A percentile compares a stretch with the other conserved stretches of the same genome.
Evolutionary conservation across 2,329 filamentous ascomycete species (phyloP).

Genomic region (Biscogniauxia mediterranea): DNA sequence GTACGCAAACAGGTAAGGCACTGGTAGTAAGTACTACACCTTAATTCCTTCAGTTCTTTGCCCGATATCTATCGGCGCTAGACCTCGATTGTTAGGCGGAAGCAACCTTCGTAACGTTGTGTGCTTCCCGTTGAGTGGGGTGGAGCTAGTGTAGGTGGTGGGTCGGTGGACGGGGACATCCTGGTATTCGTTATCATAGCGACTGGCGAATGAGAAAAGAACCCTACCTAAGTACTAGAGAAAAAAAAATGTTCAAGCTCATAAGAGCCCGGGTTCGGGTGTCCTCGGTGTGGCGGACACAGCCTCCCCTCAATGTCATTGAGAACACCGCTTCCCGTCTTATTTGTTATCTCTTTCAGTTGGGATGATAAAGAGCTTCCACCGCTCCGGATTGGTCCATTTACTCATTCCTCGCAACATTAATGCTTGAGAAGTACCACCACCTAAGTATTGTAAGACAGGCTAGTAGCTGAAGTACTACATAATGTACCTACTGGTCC

Average conservation of each 20-base stretch:
- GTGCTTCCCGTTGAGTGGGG: slow-evolving; percentile 1
- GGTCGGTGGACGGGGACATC: not conserved
- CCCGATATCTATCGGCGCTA: slow-evolving; percentile 1
- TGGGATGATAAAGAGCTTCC: too few species aligned
- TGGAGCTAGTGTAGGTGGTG: not conserved
- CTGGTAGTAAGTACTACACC: too few species aligned
- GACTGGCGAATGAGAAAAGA: slow-evolving; percentile 12
- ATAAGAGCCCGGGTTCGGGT: slow-evolving; percentile 4
- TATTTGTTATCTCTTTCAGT: not conserved
- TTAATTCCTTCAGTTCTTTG: too few species aligned
- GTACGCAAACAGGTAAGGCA: too few species aligned
- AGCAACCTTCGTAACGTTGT: not conserved
- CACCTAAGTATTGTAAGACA: too few species aligned
- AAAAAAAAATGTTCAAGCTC: not conserved
- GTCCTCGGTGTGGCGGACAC: slow-evolving; percentile 4
- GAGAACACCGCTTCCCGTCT: slow-evolving; percentile 1
- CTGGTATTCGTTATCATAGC: slow-evolving; percentile 15
- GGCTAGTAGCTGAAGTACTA: not conserved
- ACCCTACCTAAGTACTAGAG: not conserved
- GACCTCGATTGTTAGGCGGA: slow-evolving; percentile 2
- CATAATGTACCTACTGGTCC: not conserved
- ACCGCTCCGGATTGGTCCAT: too few species aligned
- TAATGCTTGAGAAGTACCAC: too few species aligned
- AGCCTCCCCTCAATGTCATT: slow-evolving; percentile 7
- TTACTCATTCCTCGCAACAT: too few species aligned